These are phyloP conservation scores for Gentiana macrophylla DNA, from an alignment of 257 asterid genomes.

Conservation along the genomic window DNA sequence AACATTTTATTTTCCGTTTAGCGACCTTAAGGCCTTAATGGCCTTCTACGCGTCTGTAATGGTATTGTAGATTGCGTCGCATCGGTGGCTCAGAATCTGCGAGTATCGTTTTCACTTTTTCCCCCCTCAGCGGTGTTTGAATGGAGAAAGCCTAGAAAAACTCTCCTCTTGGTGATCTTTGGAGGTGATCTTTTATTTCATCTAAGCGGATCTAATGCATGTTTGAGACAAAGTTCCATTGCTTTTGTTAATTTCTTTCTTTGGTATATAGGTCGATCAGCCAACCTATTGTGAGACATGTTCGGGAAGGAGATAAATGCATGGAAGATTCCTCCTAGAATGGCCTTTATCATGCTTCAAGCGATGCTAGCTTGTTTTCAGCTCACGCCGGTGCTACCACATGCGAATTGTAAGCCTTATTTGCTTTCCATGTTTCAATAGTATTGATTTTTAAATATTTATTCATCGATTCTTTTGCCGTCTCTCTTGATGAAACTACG, in stretches of 20 bases:
- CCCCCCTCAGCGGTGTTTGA: not conserved
- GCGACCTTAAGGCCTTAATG: too few species aligned
- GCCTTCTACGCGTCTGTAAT: too few species aligned
- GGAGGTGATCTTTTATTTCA: too few species aligned
- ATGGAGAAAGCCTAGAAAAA: slow-evolving; percentile 22
- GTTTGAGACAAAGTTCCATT: too few species aligned
- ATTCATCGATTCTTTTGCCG: slow-evolving; percentile 6
- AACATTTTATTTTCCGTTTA: not conserved
- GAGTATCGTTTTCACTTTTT: too few species aligned
- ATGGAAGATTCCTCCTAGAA: slow-evolving; percentile 45
- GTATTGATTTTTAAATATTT: not conserved
- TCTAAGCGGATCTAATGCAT: too few species aligned
- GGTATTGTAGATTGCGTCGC: too few species aligned
- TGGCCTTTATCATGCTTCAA: slow-evolving; percentile 36
- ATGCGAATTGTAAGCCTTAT: slow-evolving; percentile 44
- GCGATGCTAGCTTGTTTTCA: slow-evolving; percentile 79
- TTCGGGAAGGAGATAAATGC: slow-evolving; percentile 32
- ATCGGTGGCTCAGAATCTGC: too few species aligned
- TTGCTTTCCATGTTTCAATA: not conserved
- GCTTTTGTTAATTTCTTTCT: too few species aligned
- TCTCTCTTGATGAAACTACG: slow-evolving; percentile 42
- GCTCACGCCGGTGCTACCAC: slow-evolving; percentile 66
- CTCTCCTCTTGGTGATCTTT: too few species aligned
- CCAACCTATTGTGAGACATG: slow-evolving; percentile 18
- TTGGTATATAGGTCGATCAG: slow-evolving; percentile 21